Conservation (phyloP, 306 rosid genomes). For the Trichosanthes cucumerina region DNA sequence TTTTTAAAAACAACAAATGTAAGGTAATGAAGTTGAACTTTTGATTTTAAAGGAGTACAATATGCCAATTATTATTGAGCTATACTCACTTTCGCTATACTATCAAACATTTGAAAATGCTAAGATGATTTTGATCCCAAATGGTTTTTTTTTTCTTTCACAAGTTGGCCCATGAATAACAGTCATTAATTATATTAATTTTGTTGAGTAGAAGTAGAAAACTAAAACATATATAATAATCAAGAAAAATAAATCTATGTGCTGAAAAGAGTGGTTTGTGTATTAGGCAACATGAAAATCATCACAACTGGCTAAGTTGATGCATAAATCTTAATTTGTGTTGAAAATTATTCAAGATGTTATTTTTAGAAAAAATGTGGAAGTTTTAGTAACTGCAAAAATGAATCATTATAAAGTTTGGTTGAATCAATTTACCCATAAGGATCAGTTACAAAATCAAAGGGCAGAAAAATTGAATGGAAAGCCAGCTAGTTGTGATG, state of each 20-base stretch:
- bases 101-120: neutral
- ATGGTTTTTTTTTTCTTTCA: neutral
- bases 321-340: conserved; percentile 4
- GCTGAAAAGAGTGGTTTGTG: neutral
- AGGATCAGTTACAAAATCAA: conserved; percentile 4
- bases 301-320: neutral
- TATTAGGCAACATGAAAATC: neutral
- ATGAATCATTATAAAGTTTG: neutral
- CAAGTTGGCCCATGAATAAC: neutral
- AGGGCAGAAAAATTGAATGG: neutral
- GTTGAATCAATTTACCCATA: neutral
- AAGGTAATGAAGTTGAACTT: no score
- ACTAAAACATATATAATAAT: neutral
- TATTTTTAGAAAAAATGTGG: neutral
- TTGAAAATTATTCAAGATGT: neutral
- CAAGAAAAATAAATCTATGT: neutral
- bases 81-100: no score
- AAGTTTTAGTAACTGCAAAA: conserved; percentile 5
- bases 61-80: no score
- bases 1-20: no score
- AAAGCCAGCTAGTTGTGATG: neutral
- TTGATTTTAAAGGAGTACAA: no score
- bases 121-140: neutral
- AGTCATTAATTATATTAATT: neutral
- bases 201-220: neutral